phyloP scores from a whole-genome alignment of 2,329 filamentous ascomycete genomes.

The Xylaria sp. region DNA sequence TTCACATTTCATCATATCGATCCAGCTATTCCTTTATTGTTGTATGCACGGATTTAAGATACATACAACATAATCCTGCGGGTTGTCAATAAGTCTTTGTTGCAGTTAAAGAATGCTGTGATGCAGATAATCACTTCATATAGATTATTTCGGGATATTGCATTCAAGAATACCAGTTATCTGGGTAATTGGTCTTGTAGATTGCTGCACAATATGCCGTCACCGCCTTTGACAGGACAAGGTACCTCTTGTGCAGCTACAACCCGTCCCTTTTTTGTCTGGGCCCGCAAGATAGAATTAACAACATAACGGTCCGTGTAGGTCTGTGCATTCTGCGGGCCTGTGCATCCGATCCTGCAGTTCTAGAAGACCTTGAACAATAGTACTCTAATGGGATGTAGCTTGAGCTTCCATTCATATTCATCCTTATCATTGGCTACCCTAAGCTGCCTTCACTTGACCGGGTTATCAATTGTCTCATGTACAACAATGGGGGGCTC shows the following conservation, averaged over 20 bases:
- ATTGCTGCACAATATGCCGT: background rate
- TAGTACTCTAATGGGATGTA: background rate
- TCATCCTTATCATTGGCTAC: background rate
- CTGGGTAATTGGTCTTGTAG: background rate
- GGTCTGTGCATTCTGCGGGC: too few relatives aligned
- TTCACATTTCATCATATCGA: slow-evolving; percentile 1
- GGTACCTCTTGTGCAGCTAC: background rate
- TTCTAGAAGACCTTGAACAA: background rate
- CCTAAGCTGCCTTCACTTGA: background rate
- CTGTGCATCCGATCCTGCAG: background rate
- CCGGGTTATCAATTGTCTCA: slow-evolving; percentile 18
- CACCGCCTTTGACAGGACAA: background rate
- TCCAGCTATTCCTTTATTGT: background rate
- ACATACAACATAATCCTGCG: slow-evolving; percentile 15
- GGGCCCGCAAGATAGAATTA: background rate
- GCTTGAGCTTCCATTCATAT: background rate
- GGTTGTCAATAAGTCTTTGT: slow-evolving; percentile 7
- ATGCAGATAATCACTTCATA: background rate
- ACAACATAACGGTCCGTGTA: too few relatives aligned
- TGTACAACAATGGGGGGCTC: background rate
- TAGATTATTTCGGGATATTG: background rate
- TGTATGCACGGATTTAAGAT: slow-evolving; percentile 12
- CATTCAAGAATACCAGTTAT: background rate
- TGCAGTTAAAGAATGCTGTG: slow-evolving; percentile 11
- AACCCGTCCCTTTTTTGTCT: background rate